Conservation (phyloP, 192 early-diverging fungal species). For the Coemansia sp. region DNA sequence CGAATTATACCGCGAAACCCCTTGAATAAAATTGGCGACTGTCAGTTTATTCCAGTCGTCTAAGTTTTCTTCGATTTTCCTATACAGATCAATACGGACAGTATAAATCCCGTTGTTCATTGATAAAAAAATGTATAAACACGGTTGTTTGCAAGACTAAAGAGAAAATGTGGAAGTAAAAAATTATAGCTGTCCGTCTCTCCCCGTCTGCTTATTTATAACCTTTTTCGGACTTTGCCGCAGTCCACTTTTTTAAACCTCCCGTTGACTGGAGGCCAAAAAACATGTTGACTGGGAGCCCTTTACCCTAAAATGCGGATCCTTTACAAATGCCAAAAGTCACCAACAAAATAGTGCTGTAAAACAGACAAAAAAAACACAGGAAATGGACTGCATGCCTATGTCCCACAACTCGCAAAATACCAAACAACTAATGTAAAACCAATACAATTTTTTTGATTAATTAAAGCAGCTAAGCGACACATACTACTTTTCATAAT, state of each 20-base stretch:
- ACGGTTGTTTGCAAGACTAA: no score
- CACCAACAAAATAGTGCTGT: not conserved
- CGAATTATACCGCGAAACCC: no score
- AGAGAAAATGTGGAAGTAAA: not conserved
- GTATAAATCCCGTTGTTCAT: not conserved
- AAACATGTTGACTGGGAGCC: not conserved
- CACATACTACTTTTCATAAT: constrained; percentile 1
- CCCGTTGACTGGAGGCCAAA: not conserved
- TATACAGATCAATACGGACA: not conserved
- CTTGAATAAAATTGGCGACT: not conserved
- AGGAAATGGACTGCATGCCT: no score
- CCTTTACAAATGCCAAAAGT: no score
- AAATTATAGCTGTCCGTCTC: not conserved
- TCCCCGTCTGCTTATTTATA: not conserved
- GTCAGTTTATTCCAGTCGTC: not conserved
- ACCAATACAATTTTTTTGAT: not conserved
- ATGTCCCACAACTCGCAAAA: not conserved
- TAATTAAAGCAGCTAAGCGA: not conserved
- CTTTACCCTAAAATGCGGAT: no score
- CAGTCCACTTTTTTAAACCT: no score
- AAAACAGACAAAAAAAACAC: not conserved
- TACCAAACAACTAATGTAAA: not conserved
- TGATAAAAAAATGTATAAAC: not conserved
- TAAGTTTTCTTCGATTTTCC: not conserved
- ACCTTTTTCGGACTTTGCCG: no score